phyloP scores from a whole-genome alignment of 305 asterid genomes.

The Rubia balearica region DNA sequence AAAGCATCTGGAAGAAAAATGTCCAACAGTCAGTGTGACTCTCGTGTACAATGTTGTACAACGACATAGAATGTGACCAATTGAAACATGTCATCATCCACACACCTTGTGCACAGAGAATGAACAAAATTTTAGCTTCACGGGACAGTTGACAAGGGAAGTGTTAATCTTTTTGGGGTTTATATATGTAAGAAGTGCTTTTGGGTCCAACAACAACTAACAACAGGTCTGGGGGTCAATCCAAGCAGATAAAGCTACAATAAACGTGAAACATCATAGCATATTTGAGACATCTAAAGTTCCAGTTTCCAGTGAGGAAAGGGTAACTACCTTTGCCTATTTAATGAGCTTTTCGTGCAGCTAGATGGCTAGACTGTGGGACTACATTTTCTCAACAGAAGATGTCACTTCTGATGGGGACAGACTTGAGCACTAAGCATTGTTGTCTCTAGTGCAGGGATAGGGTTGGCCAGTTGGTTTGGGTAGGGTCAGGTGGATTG shows the following conservation, averaged over 20 bases:
- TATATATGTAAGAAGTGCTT: neutral
- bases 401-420: neutral
- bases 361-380: neutral
- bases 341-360: neutral
- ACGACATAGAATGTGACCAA: neutral
- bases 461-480: neutral
- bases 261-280: too few species aligned
- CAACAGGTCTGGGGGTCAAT: conserved; percentile 3
- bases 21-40: neutral
- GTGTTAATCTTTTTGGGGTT: neutral
- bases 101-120: neutral
- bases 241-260: neutral
- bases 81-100: neutral
- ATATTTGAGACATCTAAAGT: neutral
- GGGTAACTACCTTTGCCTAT: neutral
- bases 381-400: neutral
- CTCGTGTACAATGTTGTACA: neutral
- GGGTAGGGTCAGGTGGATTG: neutral
- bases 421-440: neutral
- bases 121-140: neutral
- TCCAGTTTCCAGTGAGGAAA: neutral
- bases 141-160: too few species aligned
- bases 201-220: neutral
- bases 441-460: conserved; percentile 1
- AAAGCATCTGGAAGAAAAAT: conserved; percentile 60